These are phyloP conservation scores for Chaetomium sp. DNA, from an alignment of 2,329 filamentous ascomycete genomes.

Conservation along the genomic window DNA sequence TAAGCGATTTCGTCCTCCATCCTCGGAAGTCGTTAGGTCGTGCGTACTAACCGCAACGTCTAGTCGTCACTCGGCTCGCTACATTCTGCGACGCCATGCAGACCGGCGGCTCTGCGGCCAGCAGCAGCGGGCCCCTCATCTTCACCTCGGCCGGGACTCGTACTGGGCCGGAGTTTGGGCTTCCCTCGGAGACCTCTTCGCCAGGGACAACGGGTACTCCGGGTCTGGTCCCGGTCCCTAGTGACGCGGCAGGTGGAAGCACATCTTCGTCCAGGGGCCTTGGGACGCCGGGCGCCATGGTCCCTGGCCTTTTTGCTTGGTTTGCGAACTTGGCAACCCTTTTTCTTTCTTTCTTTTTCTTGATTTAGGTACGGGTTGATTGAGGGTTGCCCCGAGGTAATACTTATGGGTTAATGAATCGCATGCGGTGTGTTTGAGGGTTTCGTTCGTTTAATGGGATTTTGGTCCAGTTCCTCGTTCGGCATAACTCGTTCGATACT, in stretches of 20 bases:
- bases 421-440: too few species aligned
- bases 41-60: not conserved
- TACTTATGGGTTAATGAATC: too few species aligned
- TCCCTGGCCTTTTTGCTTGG: conserved; percentile 12
- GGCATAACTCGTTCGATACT: too few species aligned
- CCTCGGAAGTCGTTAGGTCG: too few species aligned
- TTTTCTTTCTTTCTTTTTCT: conserved; percentile 15
- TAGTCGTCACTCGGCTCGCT: conserved; percentile 12
- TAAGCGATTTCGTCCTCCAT: too few species aligned
- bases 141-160: conserved; percentile 4
- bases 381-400: too few species aligned
- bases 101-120: not conserved
- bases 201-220: too few species aligned
- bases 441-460: too few species aligned
- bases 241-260: too few species aligned
- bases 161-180: not conserved
- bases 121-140: not conserved
- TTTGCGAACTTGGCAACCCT: conserved; percentile 11
- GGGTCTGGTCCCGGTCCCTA: too few species aligned
- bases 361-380: conserved; percentile 4
- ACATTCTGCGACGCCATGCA: conserved; percentile 17
- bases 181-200: not conserved
- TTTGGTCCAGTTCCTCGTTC: too few species aligned
- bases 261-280: conserved; percentile 4
- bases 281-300: conserved; percentile 1